Evolutionary conservation across 306 rosid species (phyloP), one percentile per base, ranked within the genome.

Genomic region (Vachellia pachyceras): DNA sequence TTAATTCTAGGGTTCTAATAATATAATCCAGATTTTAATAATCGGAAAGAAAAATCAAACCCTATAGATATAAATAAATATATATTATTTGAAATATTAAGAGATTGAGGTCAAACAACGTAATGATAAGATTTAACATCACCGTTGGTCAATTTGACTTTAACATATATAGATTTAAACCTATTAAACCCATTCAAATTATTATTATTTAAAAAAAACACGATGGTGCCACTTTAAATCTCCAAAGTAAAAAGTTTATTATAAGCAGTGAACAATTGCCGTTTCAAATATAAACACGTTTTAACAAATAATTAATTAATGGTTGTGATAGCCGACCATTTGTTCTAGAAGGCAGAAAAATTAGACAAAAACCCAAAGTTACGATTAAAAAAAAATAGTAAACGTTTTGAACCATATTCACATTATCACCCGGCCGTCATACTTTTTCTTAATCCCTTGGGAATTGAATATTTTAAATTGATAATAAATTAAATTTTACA

Each of bases 321-420:
- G 58, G 9, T 25, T 22, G 69, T 22, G 33, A 8, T 73, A 45
- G 83, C 80, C 90, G 84, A 75, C 85, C 82, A 54, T 3, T 37
- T 33, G 17, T 77, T 84, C 84, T 84, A 81, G 82, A 86, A 81
- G 78, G 18, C 12, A 57, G 76, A 33, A 80, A 85, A 69, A 39
- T 33, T 69, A 36, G 75, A 64, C 40, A 74, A 29, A 85, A 72
- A 70, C 2, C 14, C 74, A 78, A 82, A 52, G 80, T 44, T 39
- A 80, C 55, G 9, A 70, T 37, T n/a, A n/a, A 7, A 63, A 65
- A 70, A 84, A 18, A 6, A n/a, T n/a, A 54, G 76, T 45, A 70
- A 49, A 65, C 72, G 79, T 25, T 60, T 70, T 35, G 69, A 69
- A 35, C 66, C 45, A 61, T 29, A 29, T 33, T 10, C 45, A 20